phyloP scores from a whole-genome alignment of 371 early-diverging fungal genomes.

The Mucor indicus region DNA sequence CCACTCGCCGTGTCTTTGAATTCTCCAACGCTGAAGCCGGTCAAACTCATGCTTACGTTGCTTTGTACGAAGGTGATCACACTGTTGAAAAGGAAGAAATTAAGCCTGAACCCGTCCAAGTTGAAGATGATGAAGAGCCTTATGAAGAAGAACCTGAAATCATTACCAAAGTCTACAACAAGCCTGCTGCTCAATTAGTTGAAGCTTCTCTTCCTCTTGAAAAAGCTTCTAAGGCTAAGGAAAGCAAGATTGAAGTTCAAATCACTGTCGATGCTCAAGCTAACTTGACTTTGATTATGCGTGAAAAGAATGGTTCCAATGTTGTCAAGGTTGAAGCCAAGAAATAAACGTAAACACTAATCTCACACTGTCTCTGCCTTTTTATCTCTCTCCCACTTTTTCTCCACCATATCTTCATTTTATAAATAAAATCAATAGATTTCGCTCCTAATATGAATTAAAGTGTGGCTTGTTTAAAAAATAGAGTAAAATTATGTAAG shows the following conservation, averaged over 20 bases:
- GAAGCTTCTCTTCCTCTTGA: slow-evolving; percentile 59
- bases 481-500: not conserved
- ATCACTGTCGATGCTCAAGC: slow-evolving; percentile 53
- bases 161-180: slow-evolving; percentile 44
- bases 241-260: slow-evolving; percentile 57
- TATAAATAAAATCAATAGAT: not conserved
- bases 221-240: slow-evolving; percentile 46
- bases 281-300: slow-evolving; percentile 52
- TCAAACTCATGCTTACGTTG: slow-evolving; percentile 76
- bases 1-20: slow-evolving; percentile 75
- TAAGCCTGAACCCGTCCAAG: slow-evolving; percentile 45
- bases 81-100: slow-evolving; percentile 60
- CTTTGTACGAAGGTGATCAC: slow-evolving; percentile 80
- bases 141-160: slow-evolving; percentile 51
- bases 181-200: slow-evolving; percentile 54
- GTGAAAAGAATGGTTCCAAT: slow-evolving; percentile 59
- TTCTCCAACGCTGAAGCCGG: slow-evolving; percentile 65
- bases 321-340: slow-evolving; percentile 48
- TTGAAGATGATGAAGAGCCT: slow-evolving; percentile 55
- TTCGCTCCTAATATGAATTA: not conserved
- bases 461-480: not conserved
- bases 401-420: not conserved
- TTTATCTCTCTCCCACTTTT: not conserved
- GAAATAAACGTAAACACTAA: slow-evolving; percentile 14
- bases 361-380: not conserved